Conservation (phyloP, 345 rosid genomes). For the Zanthoxylum bungeanum region DNA sequence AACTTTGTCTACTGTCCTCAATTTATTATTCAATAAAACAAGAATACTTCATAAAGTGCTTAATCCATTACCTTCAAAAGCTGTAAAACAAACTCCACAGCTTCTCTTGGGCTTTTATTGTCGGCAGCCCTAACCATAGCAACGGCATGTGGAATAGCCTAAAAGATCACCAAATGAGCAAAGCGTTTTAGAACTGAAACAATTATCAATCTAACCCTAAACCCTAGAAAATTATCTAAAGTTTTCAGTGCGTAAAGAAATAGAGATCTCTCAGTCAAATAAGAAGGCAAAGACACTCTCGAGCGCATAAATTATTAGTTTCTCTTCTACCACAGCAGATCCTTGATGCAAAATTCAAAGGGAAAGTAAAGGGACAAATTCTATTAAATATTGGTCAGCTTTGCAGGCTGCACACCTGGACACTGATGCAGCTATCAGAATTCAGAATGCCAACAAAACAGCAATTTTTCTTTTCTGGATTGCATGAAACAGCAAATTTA, state of each 20-base stretch:
- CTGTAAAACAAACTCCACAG: conserved; percentile 91
- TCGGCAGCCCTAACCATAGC: conserved; percentile 83
- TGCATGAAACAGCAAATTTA: not conserved
- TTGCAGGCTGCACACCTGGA: not conserved
- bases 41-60: not conserved
- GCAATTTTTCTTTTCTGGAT: not conserved
- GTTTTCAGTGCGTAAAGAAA: not conserved
- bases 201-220: not conserved
- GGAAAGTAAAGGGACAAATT: not conserved
- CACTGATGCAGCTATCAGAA: not conserved
- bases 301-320: not conserved
- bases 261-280: not conserved
- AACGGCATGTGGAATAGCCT: conserved; percentile 95
- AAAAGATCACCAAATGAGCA: conserved; percentile 19
- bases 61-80: conserved; percentile 69
- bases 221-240: not conserved
- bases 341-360: conserved; percentile 3
- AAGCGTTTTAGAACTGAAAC: not conserved
- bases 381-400: not conserved
- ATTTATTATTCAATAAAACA: not conserved
- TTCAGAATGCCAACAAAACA: not conserved
- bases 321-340: not conserved
- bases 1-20: not conserved
- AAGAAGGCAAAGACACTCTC: not conserved
- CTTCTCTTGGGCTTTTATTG: conserved; percentile 94